Conservation (phyloP, 371 early-diverging fungal species). For the Thermomucor indicae-seudaticae region DNA sequence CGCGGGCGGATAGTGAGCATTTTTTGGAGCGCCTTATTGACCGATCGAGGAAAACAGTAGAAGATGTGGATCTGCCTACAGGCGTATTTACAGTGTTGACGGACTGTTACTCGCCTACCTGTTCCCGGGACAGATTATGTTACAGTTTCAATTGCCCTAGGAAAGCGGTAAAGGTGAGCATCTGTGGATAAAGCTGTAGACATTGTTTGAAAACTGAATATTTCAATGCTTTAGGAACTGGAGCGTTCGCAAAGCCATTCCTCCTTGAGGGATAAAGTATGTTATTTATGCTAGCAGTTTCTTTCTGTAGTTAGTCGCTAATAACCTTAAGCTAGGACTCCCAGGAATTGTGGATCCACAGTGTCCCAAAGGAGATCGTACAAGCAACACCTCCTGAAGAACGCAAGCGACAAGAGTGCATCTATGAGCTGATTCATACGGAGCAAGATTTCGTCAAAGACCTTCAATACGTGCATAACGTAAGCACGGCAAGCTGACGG, state of each 20-base stretch:
- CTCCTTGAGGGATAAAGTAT: conserved; percentile 13
- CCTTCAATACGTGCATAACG: conserved; percentile 28
- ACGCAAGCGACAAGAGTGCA: conserved; percentile 83
- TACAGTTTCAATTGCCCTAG: conserved; percentile 61
- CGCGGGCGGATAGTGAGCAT: not conserved
- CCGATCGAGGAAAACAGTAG: not conserved
- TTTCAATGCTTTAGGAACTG: conserved; percentile 1
- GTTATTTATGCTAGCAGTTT: not conserved
- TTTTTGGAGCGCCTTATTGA: not conserved
- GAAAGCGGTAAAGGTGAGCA: conserved; percentile 8
- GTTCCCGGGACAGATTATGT: conserved; percentile 46
- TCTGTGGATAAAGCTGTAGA: not conserved
- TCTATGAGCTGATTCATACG: conserved; percentile 84
- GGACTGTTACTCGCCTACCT: conserved; percentile 67
- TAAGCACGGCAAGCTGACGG: conserved; percentile 5
- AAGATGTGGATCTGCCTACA: conserved; percentile 16
- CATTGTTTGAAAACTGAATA: not conserved
- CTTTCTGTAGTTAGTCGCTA: not conserved
- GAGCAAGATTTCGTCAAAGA: conserved; percentile 87
- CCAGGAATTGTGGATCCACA: conserved; percentile 17
- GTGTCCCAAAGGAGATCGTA: conserved; percentile 17
- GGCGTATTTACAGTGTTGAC: conserved; percentile 65
- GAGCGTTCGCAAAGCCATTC: conserved; percentile 6
- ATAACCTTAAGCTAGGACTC: conserved; percentile 7
- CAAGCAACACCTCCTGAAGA: conserved; percentile 45